Evolutionary conservation across 352 stramenopile species (phyloP).

Genomic region (Pythium vanterpoolii): DNA sequence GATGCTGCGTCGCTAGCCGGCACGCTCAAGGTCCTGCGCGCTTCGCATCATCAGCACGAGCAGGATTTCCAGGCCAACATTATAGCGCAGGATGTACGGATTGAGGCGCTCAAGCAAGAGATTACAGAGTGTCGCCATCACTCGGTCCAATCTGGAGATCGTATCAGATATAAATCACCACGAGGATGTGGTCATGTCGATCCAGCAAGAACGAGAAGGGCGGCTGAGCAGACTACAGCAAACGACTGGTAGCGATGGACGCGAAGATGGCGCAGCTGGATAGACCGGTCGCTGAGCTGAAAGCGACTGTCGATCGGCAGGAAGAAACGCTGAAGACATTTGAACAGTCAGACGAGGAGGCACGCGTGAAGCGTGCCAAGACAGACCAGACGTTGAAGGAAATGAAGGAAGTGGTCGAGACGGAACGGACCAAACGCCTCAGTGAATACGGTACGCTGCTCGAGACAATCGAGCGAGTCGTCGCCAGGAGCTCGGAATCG

Average conservation of each 20-base stretch:
- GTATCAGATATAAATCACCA: not conserved
- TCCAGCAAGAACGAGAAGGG: not conserved
- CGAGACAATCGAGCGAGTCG: constrained; percentile 4
- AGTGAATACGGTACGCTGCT: constrained; percentile 2
- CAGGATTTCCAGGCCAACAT: not conserved
- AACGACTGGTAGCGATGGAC: not conserved
- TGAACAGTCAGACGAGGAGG: not conserved
- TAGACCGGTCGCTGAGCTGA: not conserved
- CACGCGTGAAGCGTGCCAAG: not conserved
- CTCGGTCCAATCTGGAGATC: not conserved
- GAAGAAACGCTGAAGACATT: not conserved
- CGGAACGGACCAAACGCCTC: not conserved
- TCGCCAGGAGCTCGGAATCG: not conserved
- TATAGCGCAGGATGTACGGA: not conserved
- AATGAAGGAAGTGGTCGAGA: not conserved
- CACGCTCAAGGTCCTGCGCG: not conserved
- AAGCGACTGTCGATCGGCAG: not conserved
- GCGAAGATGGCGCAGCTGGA: not conserved
- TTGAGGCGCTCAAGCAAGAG: not conserved
- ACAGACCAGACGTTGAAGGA: not conserved
- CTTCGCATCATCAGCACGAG: constrained; percentile 8
- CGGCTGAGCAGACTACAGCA: not conserved
- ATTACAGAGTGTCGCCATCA: not conserved
- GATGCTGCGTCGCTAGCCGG: constrained; percentile 12
- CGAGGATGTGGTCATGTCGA: not conserved